phyloP scores from a whole-genome alignment of 2,329 filamentous ascomycete species.

The Bisporella sp. region DNA sequence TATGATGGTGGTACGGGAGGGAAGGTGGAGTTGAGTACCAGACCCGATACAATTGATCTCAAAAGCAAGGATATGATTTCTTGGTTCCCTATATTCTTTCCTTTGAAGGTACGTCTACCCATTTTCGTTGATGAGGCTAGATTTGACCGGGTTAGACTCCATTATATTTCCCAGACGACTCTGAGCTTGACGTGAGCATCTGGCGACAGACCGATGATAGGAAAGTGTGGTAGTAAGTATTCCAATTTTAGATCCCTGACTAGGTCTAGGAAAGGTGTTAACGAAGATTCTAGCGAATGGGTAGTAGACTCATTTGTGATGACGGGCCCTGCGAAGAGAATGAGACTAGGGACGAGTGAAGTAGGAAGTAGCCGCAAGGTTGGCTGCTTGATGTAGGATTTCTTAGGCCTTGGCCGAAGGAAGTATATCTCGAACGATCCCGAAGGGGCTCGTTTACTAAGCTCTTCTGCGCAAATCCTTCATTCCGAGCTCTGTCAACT shows the following conservation, averaged over 20 bases:
- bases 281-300: conserved; percentile 57
- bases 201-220: conserved; percentile 93
- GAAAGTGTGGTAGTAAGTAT: conserved; percentile 78
- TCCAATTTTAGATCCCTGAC: background rate
- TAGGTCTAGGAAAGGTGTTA: background rate
- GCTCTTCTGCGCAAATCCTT: too few species aligned
- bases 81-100: conserved; percentile 99
- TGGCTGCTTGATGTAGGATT: conserved; percentile 59
- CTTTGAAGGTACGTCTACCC: conserved; percentile 64
- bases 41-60: conserved; percentile 81
- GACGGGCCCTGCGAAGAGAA: conserved; percentile 49
- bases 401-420: too few species aligned
- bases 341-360: conserved; percentile 60
- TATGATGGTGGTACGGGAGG: conserved; percentile 51
- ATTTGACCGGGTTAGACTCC: conserved; percentile 53
- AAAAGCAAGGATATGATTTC: conserved; percentile 99
- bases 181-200: conserved; percentile 86
- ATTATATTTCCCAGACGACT: conserved; percentile 75
- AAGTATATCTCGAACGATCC: too few species aligned
- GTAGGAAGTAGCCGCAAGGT: conserved; percentile 63
- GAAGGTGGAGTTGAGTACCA: conserved; percentile 81
- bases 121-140: conserved; percentile 10
- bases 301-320: conserved; percentile 76
- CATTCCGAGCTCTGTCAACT: too few species aligned
- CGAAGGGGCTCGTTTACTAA: too few species aligned